Evolutionary conservation across 179 eudicot species (phyloP), one percentile per base, ranked within the genome.

Genomic region (Nepenthes alata): DNA sequence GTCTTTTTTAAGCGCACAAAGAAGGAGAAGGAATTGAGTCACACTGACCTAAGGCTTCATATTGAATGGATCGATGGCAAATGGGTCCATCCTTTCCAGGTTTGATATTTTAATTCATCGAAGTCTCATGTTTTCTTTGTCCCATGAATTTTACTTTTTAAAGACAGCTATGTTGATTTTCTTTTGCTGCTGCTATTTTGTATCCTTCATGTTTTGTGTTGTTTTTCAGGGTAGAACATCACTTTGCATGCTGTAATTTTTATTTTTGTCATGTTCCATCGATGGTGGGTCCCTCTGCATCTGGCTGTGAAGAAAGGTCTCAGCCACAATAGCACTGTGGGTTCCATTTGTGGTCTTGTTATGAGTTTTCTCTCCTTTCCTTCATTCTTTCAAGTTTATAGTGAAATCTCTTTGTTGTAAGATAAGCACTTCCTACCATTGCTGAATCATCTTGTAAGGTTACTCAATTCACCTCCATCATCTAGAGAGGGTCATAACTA

Each of bases 1-100:
- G 88, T 89, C 14, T 86, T 77, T 60, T 86, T 89, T 56, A 79
- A 84, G 63, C 63, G 66, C 47, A 71, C 78, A 11, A 80, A 68
- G 47, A 75, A 72, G 73, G 81, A 80, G 53, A 76, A 71, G 72
- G 82, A 78, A 62, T 60, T 89, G 36, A 63, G 59, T 64, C 77
- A 60, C 58, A 37, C 74, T 12, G 80, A 81, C 36, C 55, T 86
- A 51, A 86, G 96, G 70, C 79, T 80, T 16, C 90, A 79, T 70
- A 71, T 89, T 80, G 80, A 82, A 34, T 84, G 83, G 87, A 67
- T 60, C 68, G 77, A 73, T 73, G 85, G 88, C 52, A 84, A 71
- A 66, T 84, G 96, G 94, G 37, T 79, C 65, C 65, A 58, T 63
- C 63, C 77, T 65, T 77, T 81, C 41, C 82, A 69, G 89, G 95